These are phyloP conservation scores for Sporothrix mexicana DNA, from an alignment of 2,329 filamentous ascomycete species.

Conservation along the genomic window DNA sequence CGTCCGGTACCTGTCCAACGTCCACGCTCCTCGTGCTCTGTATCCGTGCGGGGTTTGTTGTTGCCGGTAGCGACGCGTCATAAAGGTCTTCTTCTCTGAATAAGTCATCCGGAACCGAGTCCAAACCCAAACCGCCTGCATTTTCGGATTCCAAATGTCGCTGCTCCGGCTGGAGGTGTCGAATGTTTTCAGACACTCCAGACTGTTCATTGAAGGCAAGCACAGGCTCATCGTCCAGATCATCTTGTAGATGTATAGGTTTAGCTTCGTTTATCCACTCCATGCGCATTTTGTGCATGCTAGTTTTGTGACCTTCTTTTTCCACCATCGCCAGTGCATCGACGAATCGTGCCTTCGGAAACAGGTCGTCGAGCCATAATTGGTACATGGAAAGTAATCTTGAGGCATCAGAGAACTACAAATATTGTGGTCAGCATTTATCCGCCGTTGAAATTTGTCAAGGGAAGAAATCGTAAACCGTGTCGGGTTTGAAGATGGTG, in stretches of 20 bases:
- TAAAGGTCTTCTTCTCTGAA: conserved; percentile 49
- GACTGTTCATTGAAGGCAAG: conserved; percentile 35
- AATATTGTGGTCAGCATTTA: not conserved
- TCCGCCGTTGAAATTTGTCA: not conserved
- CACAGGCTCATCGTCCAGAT: conserved; percentile 35
- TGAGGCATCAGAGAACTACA: conserved; percentile 80
- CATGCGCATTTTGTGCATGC: conserved; percentile 73
- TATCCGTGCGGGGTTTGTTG: not conserved
- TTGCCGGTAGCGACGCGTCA: not conserved
- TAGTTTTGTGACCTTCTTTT: conserved; percentile 86
- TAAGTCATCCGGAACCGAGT: conserved; percentile 47
- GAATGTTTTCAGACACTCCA: not conserved
- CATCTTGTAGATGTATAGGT: conserved; percentile 49
- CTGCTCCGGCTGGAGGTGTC: not conserved
- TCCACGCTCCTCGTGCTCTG: conserved; percentile 26
- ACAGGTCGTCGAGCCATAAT: conserved; percentile 94
- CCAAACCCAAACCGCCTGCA: conserved; percentile 42
- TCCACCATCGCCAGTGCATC: conserved; percentile 91
- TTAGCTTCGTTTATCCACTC: conserved; percentile 84
- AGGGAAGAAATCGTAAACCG: too few relatives aligned
- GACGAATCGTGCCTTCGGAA: conserved; percentile 90
- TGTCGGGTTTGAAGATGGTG: too few relatives aligned
- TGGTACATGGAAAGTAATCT: conserved; percentile 90
- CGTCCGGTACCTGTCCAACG: conserved; percentile 46
- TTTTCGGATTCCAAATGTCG: conserved; percentile 35